A percentile compares a stretch with the other conserved stretches of the same genome.
phyloP scores from a whole-genome alignment of 106 monocot species.

The Iris macrosiphon region DNA sequence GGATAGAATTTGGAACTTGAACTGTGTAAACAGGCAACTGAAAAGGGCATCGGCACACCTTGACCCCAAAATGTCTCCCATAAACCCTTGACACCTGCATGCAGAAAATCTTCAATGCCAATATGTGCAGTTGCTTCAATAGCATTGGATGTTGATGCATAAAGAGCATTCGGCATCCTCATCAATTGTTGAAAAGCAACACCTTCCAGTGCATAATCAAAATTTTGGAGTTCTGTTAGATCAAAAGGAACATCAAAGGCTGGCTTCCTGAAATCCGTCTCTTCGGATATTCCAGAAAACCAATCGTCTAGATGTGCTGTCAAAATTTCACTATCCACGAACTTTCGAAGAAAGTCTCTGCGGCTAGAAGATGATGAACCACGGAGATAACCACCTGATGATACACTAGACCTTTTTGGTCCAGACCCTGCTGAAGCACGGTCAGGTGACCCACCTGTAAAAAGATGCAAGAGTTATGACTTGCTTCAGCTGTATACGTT shows the following conservation, averaged over 20 bases:
- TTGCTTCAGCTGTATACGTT: not conserved
- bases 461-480: not conserved
- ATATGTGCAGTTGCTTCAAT: constrained; percentile 89
- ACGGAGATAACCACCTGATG: constrained; percentile 27
- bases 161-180: constrained; percentile 91
- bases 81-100: constrained; percentile 86
- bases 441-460: constrained; percentile 71
- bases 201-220: constrained; percentile 94
- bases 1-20: constrained; percentile 84
- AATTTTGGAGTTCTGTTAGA: constrained; percentile 73
- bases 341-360: constrained; percentile 80
- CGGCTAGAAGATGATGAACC: constrained; percentile 61
- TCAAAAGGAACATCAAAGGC: constrained; percentile 81
- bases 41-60: constrained; percentile 64
- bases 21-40: constrained; percentile 88
- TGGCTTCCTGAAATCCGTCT: constrained; percentile 37
- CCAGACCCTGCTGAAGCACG: constrained; percentile 40
- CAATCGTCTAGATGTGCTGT: constrained; percentile 76
- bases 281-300: constrained; percentile 56
- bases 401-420: constrained; percentile 47
- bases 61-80: constrained; percentile 92
- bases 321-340: constrained; percentile 81
- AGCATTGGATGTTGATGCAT: constrained; percentile 79
- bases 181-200: constrained; percentile 83
- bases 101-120: constrained; percentile 94